A percentile compares a stretch with the other conserved stretches of the same genome.
These are phyloP conservation scores for Viola pubescens DNA, from an alignment of 441 rosid species.

Conservation along the genomic window DNA sequence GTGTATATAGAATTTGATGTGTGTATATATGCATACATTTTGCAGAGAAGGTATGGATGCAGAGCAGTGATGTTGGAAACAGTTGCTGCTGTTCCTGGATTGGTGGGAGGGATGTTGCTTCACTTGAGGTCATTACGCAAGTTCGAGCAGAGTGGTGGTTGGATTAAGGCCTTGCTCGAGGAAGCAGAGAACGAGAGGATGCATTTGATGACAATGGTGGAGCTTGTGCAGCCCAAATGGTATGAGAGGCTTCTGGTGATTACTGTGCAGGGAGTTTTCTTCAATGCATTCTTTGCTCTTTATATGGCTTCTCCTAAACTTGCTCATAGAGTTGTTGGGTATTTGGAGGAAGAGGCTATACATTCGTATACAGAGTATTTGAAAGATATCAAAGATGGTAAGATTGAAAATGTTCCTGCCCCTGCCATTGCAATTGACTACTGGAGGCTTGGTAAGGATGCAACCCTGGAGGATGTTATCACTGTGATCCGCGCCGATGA, in stretches of 20 bases:
- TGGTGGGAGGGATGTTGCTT: slow-evolving; percentile 86
- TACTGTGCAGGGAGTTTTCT: slow-evolving; percentile 73
- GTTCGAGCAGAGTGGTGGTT: slow-evolving; percentile 89
- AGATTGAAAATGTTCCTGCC: slow-evolving; percentile 60
- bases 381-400: slow-evolving; percentile 62
- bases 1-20: background rate
- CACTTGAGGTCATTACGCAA: slow-evolving; percentile 62
- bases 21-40: background rate
- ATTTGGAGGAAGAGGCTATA: slow-evolving; percentile 87
- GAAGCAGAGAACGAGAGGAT: slow-evolving; percentile 95
- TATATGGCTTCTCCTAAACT: slow-evolving; percentile 71
- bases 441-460: slow-evolving; percentile 62
- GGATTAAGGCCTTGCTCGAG: slow-evolving; percentile 83
- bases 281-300: slow-evolving; percentile 68
- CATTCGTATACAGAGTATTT: slow-evolving; percentile 77
- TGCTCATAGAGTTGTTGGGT: slow-evolving; percentile 74
- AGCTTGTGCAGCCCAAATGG: slow-evolving; percentile 65
- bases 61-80: slow-evolving; percentile 83
- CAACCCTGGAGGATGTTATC: slow-evolving; percentile 71
- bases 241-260: slow-evolving; percentile 71
- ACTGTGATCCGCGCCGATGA: slow-evolving; percentile 77
- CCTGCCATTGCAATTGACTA: slow-evolving; percentile 86
- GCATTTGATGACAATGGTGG: slow-evolving; percentile 93
- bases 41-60: slow-evolving; percentile 66
- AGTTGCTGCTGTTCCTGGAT: slow-evolving; percentile 84